Base-by-base conservation (phyloP, 768 basidiomycete genomes). In the Lactarius hatsudake region DNA sequence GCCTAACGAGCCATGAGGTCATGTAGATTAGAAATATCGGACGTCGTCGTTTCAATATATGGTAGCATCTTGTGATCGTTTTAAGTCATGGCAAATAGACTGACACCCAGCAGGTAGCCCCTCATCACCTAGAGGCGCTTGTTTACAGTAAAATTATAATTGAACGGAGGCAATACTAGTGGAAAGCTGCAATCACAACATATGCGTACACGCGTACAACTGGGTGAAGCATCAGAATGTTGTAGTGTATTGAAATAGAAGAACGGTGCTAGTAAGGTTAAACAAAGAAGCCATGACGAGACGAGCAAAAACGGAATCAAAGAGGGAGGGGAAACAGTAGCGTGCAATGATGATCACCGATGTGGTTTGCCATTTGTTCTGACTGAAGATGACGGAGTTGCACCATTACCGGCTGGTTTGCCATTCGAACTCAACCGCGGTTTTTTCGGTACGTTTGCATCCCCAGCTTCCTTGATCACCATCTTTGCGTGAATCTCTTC, bases 401-500 rank as follows among this genome's bases (percentile, higher is more conserved):
- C 68, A 45, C 83, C 78, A 64, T 84, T 84, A 45, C 84, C 63
- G 5, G 38, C 26, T 17, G 69, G 69, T 77, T 86, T 88, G 51
- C 75, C 78, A 63, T 72, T 74, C 53, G 77, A 78, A 67, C 78
- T 82, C 51, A 82, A 77, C 69, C 88, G 83, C 55, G 86, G 82
- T 76, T 88, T 90, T 80, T 89, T 89, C 69, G 77, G 71, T 6
- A 81, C 76, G 67, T 73, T 81, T 34, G 76, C 72, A 62, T 87
- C 87, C 28, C 83, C 78, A 61, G 81, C 84, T 74, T 91, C 91
- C 77, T 93, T 93, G 84, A 90, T 89, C 68, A 93, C 92, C 90
- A 97, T 94, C 79, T 97, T 97, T 18, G 92, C 90, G 73, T 97
- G 94, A 54, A 98, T 96, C 74, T 94, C 94, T 77, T 96, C 92